Evolutionary conservation across 2,329 filamentous ascomycete species (phyloP).

Genomic region (Microdochium nivale): DNA sequence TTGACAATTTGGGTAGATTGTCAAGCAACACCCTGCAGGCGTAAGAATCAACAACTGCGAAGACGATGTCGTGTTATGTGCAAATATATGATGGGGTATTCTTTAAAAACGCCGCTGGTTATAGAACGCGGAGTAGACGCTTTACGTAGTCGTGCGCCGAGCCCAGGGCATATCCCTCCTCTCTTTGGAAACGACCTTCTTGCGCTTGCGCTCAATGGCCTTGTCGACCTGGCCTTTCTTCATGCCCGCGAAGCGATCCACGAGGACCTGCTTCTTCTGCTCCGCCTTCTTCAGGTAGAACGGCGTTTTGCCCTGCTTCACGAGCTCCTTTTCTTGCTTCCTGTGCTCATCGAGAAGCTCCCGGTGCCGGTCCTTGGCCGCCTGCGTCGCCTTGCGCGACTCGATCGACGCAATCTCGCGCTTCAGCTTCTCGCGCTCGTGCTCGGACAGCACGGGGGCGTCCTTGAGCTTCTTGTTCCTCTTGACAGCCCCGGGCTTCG

Average conservation of each 20-base stretch:
- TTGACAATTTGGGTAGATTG: too few species aligned
- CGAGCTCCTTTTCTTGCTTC: constrained; percentile 72
- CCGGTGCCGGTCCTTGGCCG: constrained; percentile 60
- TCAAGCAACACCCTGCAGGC: too few species aligned
- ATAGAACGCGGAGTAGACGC: too few species aligned
- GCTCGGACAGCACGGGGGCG: constrained; percentile 21
- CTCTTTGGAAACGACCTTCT: constrained; percentile 83
- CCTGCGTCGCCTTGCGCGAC: constrained; percentile 62
- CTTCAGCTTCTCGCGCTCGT: constrained; percentile 61
- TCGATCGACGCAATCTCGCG: constrained; percentile 69
- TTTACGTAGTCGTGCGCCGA: constrained; percentile 28
- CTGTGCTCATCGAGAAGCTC: constrained; percentile 68
- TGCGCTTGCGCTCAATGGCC: constrained; percentile 76
- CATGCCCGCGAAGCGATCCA: constrained; percentile 74
- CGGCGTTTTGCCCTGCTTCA: constrained; percentile 82
- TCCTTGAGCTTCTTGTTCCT: constrained; percentile 48
- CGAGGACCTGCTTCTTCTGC: constrained; percentile 76
- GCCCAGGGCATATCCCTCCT: constrained; percentile 62
- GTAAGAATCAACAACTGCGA: too few species aligned
- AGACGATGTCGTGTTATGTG: too few species aligned
- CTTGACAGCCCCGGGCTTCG: constrained; percentile 60
- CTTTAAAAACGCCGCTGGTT: too few species aligned
- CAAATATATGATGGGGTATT: too few species aligned
- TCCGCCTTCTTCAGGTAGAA: constrained; percentile 92
- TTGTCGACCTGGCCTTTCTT: constrained; percentile 78